Conservation (phyloP, 108 stramenopile species). For the Skeletonema tropicum region DNA sequence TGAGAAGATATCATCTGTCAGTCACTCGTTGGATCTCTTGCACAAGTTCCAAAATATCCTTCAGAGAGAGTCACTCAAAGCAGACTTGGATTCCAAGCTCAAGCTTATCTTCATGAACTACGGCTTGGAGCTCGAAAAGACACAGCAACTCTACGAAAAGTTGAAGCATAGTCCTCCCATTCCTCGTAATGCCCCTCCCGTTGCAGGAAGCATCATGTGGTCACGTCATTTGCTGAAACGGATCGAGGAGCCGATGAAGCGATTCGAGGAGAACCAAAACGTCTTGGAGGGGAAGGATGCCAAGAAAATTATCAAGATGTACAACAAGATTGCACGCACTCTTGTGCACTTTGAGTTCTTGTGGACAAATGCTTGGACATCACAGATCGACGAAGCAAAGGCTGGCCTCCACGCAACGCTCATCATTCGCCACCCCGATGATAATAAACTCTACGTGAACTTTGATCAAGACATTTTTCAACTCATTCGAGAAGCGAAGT, state of each 20-base stretch:
- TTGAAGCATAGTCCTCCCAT: constrained; percentile 91
- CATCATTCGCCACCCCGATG: constrained; percentile 91
- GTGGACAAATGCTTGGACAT: constrained; percentile 94
- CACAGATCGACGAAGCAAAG: constrained; percentile 88
- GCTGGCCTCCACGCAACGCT: constrained; percentile 93
- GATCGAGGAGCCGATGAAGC: constrained; percentile 93
- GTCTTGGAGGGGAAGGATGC: constrained; percentile 89
- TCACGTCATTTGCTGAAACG: constrained; percentile 87
- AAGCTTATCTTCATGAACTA: constrained; percentile 93
- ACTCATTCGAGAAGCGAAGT: constrained; percentile 92
- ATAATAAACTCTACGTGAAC: constrained; percentile 90
- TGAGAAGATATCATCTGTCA: constrained; percentile 87
- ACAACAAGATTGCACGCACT: constrained; percentile 92
- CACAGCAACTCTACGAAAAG: constrained; percentile 91
- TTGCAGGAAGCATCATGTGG: constrained; percentile 92
- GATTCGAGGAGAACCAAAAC: constrained; percentile 79
- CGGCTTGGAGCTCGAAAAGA: constrained; percentile 90
- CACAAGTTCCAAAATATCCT: constrained; percentile 87
- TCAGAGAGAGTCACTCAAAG: constrained; percentile 86
- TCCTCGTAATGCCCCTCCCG: constrained; percentile 87
- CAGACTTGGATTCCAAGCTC: constrained; percentile 87
- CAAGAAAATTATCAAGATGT: constrained; percentile 89
- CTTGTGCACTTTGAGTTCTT: constrained; percentile 91
- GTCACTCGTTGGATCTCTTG: constrained; percentile 80
- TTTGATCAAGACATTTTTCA: constrained; percentile 91